Base-by-base conservation (phyloP, 2,329 filamentous ascomycete species). In the Nannizziopsis barbatae region DNA sequence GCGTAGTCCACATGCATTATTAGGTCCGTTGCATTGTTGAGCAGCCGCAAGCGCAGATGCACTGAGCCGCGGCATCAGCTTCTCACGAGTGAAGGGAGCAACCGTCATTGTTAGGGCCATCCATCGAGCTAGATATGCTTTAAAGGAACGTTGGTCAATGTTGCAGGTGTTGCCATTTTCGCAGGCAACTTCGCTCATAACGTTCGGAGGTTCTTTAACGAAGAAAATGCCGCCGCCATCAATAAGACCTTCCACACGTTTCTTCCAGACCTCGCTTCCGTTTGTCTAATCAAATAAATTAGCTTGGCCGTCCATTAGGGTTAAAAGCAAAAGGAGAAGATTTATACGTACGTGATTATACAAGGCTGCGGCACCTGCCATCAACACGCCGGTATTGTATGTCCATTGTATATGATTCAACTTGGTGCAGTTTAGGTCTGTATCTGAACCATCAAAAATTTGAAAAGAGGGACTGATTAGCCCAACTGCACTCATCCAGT, bases 41-140 rank as follows among this genome's bases (percentile, higher is more conserved):
- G 76, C 77, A 2, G 77, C 78, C 1, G 73, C 75, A 20, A 61
- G 55, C 0, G 77, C 80, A 5, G 75, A 76, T 1, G 69, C 65
- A 33, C 68, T 64, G 2, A 83, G 63, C n/a, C 71, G 69, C 0
- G 74, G 70, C 57, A 75, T 68, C 47, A 83, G 68, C 6, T 60
- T 58, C 33, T 72, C 62, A 52, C 66, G 64, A 2, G 75, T 75
- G 55, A 72, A 79, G 0, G 79, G 78, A 0, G 76, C 78, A 50
- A 80, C 66, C 55, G 80, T 74, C 0, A 71, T 72, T 4, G 76
- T 71, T 2, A 72, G 68, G 12, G 75, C 77, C 65, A 73, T 70
- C 72, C 77, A 84, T 36, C 80, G 75, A 0, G 74, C 67, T 5
- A 83, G 69, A 58, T 80, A 83, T 9, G 77, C 78, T 62, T 83